A percentile compares a stretch with the other conserved stretches of the same genome.
Evolutionary conservation across 257 asterid species (phyloP).

Genomic region (Ilex aquifolium): DNA sequence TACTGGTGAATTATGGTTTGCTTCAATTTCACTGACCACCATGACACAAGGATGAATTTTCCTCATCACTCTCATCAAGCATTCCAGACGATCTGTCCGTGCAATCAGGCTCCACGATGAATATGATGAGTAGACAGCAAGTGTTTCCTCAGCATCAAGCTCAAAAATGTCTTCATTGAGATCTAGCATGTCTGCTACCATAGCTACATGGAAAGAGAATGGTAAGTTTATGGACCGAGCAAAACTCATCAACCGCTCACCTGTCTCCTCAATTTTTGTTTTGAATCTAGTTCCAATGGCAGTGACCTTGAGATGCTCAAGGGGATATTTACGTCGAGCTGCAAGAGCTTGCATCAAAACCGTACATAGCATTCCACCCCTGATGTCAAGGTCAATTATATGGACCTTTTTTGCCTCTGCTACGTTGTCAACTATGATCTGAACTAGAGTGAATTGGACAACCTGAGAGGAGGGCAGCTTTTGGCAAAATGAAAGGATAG

Average conservation of each 20-base stretch:
- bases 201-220: slow-evolving; percentile 14
- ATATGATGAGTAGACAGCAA: slow-evolving; percentile 26
- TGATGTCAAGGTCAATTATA: slow-evolving; percentile 30
- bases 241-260: slow-evolving; percentile 22
- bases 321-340: slow-evolving; percentile 5
- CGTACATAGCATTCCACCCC: slow-evolving; percentile 33
- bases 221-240: slow-evolving; percentile 27
- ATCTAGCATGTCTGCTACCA: slow-evolving; percentile 21
- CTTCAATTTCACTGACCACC: slow-evolving; percentile 29
- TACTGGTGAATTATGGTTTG: slow-evolving; percentile 15
- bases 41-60: slow-evolving; percentile 26
- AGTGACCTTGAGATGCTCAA: slow-evolving; percentile 38
- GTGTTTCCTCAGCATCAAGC: slow-evolving; percentile 20
- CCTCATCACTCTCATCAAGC: slow-evolving; percentile 17
- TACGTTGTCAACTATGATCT: slow-evolving; percentile 30
- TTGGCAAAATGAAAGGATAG: slow-evolving; percentile 1
- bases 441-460: slow-evolving; percentile 31
- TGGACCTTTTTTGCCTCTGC: slow-evolving; percentile 33
- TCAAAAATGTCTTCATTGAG: slow-evolving; percentile 28
- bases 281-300: slow-evolving; percentile 30
- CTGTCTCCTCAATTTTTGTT: slow-evolving; percentile 24
- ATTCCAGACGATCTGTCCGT: slow-evolving; percentile 18
- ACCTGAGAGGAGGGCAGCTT: slow-evolving; percentile 26
- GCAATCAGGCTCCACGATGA: slow-evolving; percentile 17
- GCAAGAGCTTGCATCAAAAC: slow-evolving; percentile 36